Evolutionary conservation across 345 rosid genomes (phyloP).

Genomic region (Alliaria petiolata): DNA sequence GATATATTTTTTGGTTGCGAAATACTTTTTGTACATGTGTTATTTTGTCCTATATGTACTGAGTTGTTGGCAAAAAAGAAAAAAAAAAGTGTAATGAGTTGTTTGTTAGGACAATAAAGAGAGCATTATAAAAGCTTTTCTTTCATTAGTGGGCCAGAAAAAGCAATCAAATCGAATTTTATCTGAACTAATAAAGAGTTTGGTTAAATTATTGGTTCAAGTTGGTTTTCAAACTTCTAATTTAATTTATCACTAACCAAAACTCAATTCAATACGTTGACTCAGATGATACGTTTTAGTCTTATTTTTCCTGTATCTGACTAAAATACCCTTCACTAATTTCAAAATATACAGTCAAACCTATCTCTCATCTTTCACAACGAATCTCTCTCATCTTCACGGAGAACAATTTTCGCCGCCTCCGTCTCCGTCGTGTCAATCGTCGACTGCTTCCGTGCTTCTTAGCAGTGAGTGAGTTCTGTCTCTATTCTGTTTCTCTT

Average conservation of each 20-base stretch:
- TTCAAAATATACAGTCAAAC: background rate
- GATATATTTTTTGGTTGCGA: too few relatives aligned
- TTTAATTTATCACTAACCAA: background rate
- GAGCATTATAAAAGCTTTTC: background rate
- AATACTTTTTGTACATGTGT: too few relatives aligned
- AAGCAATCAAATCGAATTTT: background rate
- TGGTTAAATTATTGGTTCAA: background rate
- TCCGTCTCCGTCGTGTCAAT: background rate
- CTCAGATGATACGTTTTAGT: background rate
- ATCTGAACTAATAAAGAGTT: background rate
- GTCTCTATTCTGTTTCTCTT: background rate
- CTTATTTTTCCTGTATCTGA: background rate
- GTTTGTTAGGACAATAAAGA: background rate
- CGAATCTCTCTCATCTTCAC: background rate
- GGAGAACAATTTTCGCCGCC: background rate
- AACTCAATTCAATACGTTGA: too few relatives aligned
- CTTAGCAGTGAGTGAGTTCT: conserved; percentile 12
- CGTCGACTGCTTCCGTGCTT: background rate
- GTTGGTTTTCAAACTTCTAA: background rate
- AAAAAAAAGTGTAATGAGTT: background rate
- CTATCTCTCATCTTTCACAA: background rate
- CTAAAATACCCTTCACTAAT: background rate
- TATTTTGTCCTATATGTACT: too few relatives aligned
- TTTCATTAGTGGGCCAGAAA: background rate
- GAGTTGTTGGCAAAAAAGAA: too few relatives aligned